Evolutionary conservation across 116 monocot species (phyloP), one percentile per base, ranked within the genome.

Genomic region (Phalaenopsis hybrid): DNA sequence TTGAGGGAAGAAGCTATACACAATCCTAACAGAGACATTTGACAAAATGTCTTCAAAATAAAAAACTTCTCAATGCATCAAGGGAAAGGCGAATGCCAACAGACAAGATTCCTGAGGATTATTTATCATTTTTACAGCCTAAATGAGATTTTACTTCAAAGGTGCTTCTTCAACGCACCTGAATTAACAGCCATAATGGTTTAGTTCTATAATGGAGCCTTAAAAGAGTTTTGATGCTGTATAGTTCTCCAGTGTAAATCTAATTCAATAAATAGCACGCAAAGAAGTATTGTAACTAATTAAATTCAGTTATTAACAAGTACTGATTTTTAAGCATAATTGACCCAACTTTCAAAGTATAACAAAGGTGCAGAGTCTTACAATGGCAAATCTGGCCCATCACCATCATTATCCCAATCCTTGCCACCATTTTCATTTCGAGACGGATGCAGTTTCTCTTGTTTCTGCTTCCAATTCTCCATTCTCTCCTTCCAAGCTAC

Each of bases 401-500:
- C 85, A 25, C 84, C 87, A 80, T 82, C 82, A 57, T 82, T 82
- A 58, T 83, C 76, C 83, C 82, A 82, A 76, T 76, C 84, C 79
- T 82, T 84, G 57, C 82, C 80, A 13, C 80, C 82, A 65, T 77
- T 80, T 37, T 85, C 83, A 57, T 67, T 86, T 77, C 86, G 49
- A 21, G 21, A 45, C 55, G 77, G 21, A 44, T 85, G 88, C 74
- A 83, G 6, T 41, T 85, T 90, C 44, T 90, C 90, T 44, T 90
- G 87, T 77, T 90, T 87, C 80, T 87, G 87, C 74, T 87, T 90
- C 90, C 90, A 90, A 59, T 77, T 84, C 75, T 90, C 90, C 87
- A 90, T 85, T 77, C 90, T 85, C 84, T 87, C 90, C 79, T 90
- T 90, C 90, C 90, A 90, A 18, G 87, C 90, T 31, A 90, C 79